Conservation (phyloP, 805 yeast genomes). For the Candida morakotiae region DNA sequence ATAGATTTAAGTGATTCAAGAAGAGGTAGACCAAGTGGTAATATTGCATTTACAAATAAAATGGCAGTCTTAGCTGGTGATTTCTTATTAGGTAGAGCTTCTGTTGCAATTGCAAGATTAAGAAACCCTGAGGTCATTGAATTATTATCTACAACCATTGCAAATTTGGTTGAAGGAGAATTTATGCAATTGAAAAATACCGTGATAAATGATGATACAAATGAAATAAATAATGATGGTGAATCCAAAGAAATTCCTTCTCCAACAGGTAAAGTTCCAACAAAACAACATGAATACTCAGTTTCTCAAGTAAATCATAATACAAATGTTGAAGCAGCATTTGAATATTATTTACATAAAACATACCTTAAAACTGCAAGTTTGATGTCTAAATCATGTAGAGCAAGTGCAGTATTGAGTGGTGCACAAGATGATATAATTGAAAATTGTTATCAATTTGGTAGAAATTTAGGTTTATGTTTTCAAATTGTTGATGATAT, state of each 20-base stretch:
- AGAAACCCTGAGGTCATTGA: slow-evolving; percentile 98
- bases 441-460: slow-evolving; percentile 85
- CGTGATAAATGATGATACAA: slow-evolving; percentile 47
- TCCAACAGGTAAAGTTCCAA: slow-evolving; percentile 62
- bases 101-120: slow-evolving; percentile 88
- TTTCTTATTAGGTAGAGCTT: slow-evolving; percentile 90
- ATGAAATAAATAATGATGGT: slow-evolving; percentile 44
- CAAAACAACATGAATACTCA: slow-evolving; percentile 55
- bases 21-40: slow-evolving; percentile 88
- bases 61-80: slow-evolving; percentile 98
- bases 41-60: slow-evolving; percentile 90
- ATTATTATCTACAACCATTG: slow-evolving; percentile 90
- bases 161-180: slow-evolving; percentile 96
- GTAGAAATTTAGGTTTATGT: slow-evolving; percentile 89
- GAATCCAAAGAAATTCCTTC: slow-evolving; percentile 44
- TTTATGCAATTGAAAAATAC: slow-evolving; percentile 98
- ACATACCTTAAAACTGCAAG: slow-evolving; percentile 95
- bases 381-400: slow-evolving; percentile 85
- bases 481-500: slow-evolving; percentile 96
- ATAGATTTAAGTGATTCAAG: slow-evolving; percentile 87
- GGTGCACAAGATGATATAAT: slow-evolving; percentile 75
- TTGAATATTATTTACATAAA: slow-evolving; percentile 91
- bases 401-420: slow-evolving; percentile 89
- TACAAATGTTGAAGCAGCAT: slow-evolving; percentile 77
- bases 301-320: slow-evolving; percentile 53